Conservation (phyloP, 192 early-diverging fungal species). For the Podochytrium sp. region DNA sequence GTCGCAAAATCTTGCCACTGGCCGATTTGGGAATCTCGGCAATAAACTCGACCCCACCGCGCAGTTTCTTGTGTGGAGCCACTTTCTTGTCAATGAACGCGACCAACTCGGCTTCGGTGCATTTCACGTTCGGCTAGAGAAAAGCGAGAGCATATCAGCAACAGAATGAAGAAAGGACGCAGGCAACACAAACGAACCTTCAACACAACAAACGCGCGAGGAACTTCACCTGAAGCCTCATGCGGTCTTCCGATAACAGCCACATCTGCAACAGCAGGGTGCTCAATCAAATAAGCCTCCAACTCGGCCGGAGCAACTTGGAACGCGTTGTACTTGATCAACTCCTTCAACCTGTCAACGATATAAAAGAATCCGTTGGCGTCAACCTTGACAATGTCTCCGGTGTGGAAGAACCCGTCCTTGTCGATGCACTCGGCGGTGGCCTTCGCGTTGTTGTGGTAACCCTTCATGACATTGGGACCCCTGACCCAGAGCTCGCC, state of each 20-base stretch:
- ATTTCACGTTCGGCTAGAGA: slow-evolving; percentile 50
- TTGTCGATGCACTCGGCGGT: slow-evolving; percentile 71
- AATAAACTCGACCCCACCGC: slow-evolving; percentile 73
- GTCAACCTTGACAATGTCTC: slow-evolving; percentile 74
- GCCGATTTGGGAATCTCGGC: slow-evolving; percentile 78
- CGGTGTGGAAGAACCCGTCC: slow-evolving; percentile 79
- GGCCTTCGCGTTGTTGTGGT: slow-evolving; percentile 81
- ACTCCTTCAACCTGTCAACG: slow-evolving; percentile 78
- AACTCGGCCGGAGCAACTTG: slow-evolving; percentile 85
- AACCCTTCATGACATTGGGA: slow-evolving; percentile 75
- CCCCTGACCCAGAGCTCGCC: slow-evolving; percentile 90
- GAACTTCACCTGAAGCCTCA: slow-evolving; percentile 58
- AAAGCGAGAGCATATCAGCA: slow-evolving; percentile 51
- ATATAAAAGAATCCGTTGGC: slow-evolving; percentile 65
- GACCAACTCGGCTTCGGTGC: slow-evolving; percentile 50
- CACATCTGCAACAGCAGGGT: slow-evolving; percentile 66
- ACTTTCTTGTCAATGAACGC: slow-evolving; percentile 64
- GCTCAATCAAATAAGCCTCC: slow-evolving; percentile 69
- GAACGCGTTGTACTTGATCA: slow-evolving; percentile 85
- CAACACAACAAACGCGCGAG: slow-evolving; percentile 77
- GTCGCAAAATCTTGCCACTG: slow-evolving; percentile 83
- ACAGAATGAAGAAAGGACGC: neutral
- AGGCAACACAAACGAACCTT: slow-evolving; percentile 26
- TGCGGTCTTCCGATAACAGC: slow-evolving; percentile 35
- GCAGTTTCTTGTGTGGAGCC: slow-evolving; percentile 76